Evolutionary conservation across 2,329 filamentous ascomycete genomes (phyloP), one percentile per base, ranked within the genome.

Genomic region (Alternaria alternata): DNA sequence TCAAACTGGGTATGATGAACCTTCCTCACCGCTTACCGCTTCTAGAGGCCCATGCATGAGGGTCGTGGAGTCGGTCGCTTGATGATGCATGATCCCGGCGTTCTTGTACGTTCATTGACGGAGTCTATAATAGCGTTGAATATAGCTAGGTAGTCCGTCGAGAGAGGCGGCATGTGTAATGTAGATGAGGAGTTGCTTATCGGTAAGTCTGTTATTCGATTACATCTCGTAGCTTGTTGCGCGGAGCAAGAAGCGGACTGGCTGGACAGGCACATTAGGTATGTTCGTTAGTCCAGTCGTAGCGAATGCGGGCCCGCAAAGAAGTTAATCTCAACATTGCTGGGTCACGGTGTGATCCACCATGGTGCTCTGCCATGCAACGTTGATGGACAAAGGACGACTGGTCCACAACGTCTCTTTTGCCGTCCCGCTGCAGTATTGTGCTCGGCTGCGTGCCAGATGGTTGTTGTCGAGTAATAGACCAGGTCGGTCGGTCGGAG

Each of bases 181-280:
- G 71, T 70, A 71, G 67, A 68, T 53, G 60, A 66, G 48, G 39
- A 47, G 44, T 43, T 48, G 66, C 69, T 75, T 75, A 75, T 76
- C 72, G 68, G 70, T 66, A 60, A 56, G 66, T 61, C 49, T 64
- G 62, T 72, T 74, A 73, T 70, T 68, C 66, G 56, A 73, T 70
- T 60, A 54, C 67, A 72, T 72, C 63, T 73, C 64, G 64, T 71
- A 59, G 63, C 32, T 28, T 34, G 30, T 54, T 18, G 38, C 41
- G 54, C 63, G 58, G 56, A 47, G 41, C 51, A 58, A 32, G 49
- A 60, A 54, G 62, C 43, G 56, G 53, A 57, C 57, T 67, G 55
- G 61, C 20, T 62, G 42, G 42, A 54, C 24, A 59, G 34, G 20
- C 44, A 38, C 56, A 61, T 59, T 65, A 34, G 41, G 53, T 63